Base-by-base conservation (phyloP, 148 eudicot species). In the Rhododendron williamsianum region DNA sequence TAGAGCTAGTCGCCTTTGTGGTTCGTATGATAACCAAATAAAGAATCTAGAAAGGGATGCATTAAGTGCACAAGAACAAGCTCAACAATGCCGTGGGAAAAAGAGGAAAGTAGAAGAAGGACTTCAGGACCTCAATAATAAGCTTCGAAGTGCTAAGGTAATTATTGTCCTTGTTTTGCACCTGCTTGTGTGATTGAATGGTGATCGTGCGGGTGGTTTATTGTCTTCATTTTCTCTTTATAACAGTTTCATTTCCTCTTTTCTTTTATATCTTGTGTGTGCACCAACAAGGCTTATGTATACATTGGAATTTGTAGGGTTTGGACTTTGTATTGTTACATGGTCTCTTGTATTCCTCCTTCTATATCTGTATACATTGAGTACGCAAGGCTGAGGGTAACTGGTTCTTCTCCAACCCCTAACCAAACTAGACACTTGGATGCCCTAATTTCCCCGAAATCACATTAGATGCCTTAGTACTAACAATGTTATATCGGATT, bases 11-110 rank as follows among this genome's bases (percentile, higher is more conserved):
- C 93, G 99, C 51, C 96, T 97, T 56, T 93, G 92, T 90, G 90
- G 94, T 84, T 94, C 99, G 10, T 97, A 89, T 92, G 98, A 92
- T 89, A 91, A 94, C 85, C 92, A 94, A 87, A 93, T 97, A 76
- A 89, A 92, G 83, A 84, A 84, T 81, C 91, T 94, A 77, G 90
- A 95, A 88, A 91, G 82, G 84, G 96, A 97, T 23, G 91, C 85
- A 48, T 80, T 56, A 43, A 21, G 33, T 76, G 81, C 88, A 67
- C 86, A 89, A 82, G 92, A 90, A 84, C 86, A 91, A 87, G 91
- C 89, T 86, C 90, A 88, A 85, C 80, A 86, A 35, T 85, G 56
- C 52, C 90, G 89, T 11, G 91, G 91, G 58, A 88, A 74, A 82
- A 93, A 94, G 89, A 91, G 98, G 88, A 86, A 45, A 33, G 89